Evolutionary conservation across 1,284 basidiomycete species (phyloP), one percentile per base, ranked within the genome.

Genomic region (Ustilago tritici): DNA sequence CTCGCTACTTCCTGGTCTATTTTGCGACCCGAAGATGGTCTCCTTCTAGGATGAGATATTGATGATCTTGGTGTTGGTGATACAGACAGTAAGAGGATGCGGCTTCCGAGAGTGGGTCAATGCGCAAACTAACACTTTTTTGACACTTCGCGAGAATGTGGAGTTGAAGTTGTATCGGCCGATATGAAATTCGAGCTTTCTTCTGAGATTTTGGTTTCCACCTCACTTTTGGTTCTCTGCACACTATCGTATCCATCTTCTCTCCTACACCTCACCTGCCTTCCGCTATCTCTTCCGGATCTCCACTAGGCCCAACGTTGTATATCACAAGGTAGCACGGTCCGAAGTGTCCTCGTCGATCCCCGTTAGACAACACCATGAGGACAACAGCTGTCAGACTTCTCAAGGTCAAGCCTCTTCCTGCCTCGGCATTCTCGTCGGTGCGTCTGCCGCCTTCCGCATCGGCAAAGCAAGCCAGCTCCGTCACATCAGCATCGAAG

Each of bases 371-470:
- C 17, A 49, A n/a, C 64, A 54, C 4, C 9, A 78, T 78, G 75
- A 63, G 64, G 36, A 23, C 64, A n/a, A 61, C 75, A 46, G 49
- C 70, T 31, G 41, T 59, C 11, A 34, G 36, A 36, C 61, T 73
- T n/a, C 67, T 78, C 64, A 73, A 68, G 35, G 57, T 78, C 43
- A 66, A 70, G 58, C 75, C 75, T 2, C 46, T 70, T n/a, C 70
- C 75, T 9, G 75, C 70, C 6, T 59, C 47, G 40, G 63, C 61
- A n/a, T 54, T 77, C 35, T 47, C 54, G 11, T 59, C 70, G 9
- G 36, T 73, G 31, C 70, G 65, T 4, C 52, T 72, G n/a, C 75
- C 70, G 19, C 56, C 69, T 28, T 63, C 68, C 9, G 40, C 68
- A 31, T 34, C 64, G 8, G 8, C 59, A 34, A 32, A 4, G 11